Evolutionary conservation across 306 rosid genomes (phyloP), one percentile per base, ranked within the genome.

Genomic region (Dicorynia guianensis): DNA sequence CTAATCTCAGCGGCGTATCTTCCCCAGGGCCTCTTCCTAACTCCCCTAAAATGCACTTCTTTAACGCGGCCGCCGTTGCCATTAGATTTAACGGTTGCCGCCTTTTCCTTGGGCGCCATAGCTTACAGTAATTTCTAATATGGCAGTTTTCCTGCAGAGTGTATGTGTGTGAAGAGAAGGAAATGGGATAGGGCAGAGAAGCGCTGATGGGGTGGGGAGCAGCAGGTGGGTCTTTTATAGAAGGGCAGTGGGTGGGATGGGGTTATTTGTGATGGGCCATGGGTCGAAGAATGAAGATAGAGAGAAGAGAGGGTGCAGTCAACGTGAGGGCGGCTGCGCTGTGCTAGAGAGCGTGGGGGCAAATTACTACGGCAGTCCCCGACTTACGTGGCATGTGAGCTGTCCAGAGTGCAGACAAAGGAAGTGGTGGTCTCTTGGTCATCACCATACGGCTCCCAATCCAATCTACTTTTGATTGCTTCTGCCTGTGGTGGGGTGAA

Each of bases 11-110:
- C 99, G 8, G 99, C 99, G 65, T 92, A 95, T 67, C 97, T 86
- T 3, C 99, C 99, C 99, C 99, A 95, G 0, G 99, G 99, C 46
- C 99, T 81, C 97, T 95, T 95, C 70, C 99, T 83, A 34, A 95
- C 99, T 1, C 99, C 99, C 12, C 99, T 70, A 61, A 86, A 95
- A 90, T 95, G 99, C 85, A 83, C 83, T 87, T 95, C 97, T 76
- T 86, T 92, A 0, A 69, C 75, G 64, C 30, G 30, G 30, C 13
- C 77, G 15, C 79, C 77, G 67, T 54, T 63, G 0, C 43, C 80
- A 82, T 33, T 78, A 0, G 2, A 38, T 34, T 87, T 87, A 3
- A 43, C 88, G 72, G 34, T 72, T 5, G 15, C 73, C 5, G 77
- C 6, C 80, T 87, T 95, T 5, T 81, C 96, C 65, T 88, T 90